Evolutionary conservation across 257 asterid genomes (phyloP).

Genomic region (Capsicum baccatum): DNA sequence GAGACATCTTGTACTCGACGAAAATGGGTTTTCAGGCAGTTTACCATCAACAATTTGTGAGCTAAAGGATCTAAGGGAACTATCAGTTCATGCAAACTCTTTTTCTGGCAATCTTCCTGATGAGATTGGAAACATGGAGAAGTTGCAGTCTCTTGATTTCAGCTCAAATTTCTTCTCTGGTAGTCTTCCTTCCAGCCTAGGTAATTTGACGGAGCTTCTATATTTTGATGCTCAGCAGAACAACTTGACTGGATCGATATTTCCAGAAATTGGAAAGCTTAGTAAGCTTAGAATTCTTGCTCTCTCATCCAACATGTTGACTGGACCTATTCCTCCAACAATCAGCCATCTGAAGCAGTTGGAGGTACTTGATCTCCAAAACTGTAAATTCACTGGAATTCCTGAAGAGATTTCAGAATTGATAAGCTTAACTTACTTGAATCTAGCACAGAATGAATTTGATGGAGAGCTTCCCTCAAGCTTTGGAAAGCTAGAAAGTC

Average conservation of each 20-base stretch:
- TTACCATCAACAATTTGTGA: conserved; percentile 57
- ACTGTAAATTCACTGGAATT: conserved; percentile 59
- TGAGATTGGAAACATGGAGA: conserved; percentile 57
- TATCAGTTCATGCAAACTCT: conserved; percentile 60
- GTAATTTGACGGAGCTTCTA: conserved; percentile 51
- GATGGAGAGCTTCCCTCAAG: conserved; percentile 62
- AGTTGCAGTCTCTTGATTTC: conserved; percentile 63
- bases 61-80: conserved; percentile 54
- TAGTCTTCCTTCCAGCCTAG: conserved; percentile 54
- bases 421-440: conserved; percentile 55
- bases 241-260: conserved; percentile 53
- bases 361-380: conserved; percentile 53
- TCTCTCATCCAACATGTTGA: conserved; percentile 57
- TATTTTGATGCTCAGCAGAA: conserved; percentile 57
- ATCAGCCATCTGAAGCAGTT: conserved; percentile 55
- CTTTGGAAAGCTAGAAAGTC: conserved; percentile 55
- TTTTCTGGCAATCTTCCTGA: conserved; percentile 62
- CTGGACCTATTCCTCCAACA: conserved; percentile 55
- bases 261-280: conserved; percentile 56
- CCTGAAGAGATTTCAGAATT: conserved; percentile 58
- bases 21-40: conserved; percentile 56
- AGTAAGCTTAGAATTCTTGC: conserved; percentile 55
- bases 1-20: conserved; percentile 63
- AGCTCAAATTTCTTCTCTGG: conserved; percentile 68
- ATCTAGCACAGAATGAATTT: conserved; percentile 60